phyloP scores from a whole-genome alignment of 177 flowering plant species.

The Vitis hybrid region DNA sequence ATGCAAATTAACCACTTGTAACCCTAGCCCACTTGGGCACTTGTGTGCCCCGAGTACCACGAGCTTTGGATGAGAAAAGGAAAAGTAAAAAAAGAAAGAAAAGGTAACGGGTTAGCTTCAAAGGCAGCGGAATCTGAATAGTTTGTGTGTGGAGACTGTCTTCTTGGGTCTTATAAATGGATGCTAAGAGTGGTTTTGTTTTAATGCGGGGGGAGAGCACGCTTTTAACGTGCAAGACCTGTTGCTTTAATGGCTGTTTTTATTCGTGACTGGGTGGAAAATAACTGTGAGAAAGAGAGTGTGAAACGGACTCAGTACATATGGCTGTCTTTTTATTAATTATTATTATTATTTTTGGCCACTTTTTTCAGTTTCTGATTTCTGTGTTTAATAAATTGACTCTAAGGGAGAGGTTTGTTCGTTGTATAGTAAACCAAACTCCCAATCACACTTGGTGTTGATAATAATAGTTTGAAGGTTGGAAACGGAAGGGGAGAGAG shows the following conservation, averaged over 20 bases:
- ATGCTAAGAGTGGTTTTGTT: not conserved
- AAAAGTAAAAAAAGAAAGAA: not conserved
- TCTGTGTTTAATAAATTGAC: too few relatives aligned
- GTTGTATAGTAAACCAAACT: too few relatives aligned
- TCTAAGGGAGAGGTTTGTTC: too few relatives aligned
- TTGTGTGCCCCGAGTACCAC: not conserved
- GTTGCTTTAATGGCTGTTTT: not conserved
- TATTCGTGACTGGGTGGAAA: constrained; percentile 2
- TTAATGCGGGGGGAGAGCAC: not conserved
- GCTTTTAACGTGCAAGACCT: constrained; percentile 6
- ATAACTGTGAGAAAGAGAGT: constrained; percentile 1
- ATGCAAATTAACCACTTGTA: not conserved
- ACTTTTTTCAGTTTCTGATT: too few relatives aligned
- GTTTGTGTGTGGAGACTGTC: not conserved
- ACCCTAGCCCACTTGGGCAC: too few relatives aligned
- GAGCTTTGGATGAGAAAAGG: constrained; percentile 7
- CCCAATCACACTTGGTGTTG: not conserved
- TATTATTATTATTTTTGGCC: too few relatives aligned
- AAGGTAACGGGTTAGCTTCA: too few relatives aligned
- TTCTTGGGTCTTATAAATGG: not conserved
- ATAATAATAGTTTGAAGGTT: constrained; percentile 5
- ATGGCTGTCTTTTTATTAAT: too few relatives aligned
- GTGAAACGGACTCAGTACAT: not conserved
- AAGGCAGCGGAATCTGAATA: not conserved
- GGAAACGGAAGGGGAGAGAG: constrained; percentile 9